These are phyloP conservation scores for Sclerotinia trifoliorum DNA, from an alignment of 2,329 filamentous ascomycete species.

Conservation along the genomic window DNA sequence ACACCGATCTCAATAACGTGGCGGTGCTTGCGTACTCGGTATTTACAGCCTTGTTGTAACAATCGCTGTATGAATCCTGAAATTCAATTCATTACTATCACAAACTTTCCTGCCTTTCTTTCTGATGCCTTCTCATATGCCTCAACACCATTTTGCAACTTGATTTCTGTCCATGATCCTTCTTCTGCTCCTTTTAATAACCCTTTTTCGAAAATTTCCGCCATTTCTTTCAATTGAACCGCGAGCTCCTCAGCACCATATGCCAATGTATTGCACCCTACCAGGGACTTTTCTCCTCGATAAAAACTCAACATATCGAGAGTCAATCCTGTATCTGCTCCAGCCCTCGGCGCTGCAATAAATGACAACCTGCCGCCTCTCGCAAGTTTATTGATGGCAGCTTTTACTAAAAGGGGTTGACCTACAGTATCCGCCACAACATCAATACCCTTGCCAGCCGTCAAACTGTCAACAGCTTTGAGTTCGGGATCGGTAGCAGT, in stretches of 20 bases:
- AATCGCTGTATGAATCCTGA: not conserved
- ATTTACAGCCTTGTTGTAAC: not conserved
- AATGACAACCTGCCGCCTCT: slow-evolving; percentile 31
- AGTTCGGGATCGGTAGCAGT: slow-evolving; percentile 32
- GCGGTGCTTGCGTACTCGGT: too few relatives aligned
- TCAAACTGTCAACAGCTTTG: slow-evolving; percentile 26
- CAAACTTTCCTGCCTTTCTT: slow-evolving; percentile 30
- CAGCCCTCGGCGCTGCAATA: slow-evolving; percentile 32
- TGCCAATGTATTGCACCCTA: slow-evolving; percentile 33
- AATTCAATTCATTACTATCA: slow-evolving; percentile 29
- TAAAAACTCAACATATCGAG: slow-evolving; percentile 36
- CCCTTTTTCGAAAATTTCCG: slow-evolving; percentile 27
- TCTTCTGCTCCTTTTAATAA: slow-evolving; percentile 23
- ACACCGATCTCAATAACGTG: too few relatives aligned
- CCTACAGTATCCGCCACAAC: slow-evolving; percentile 36
- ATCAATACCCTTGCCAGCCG: slow-evolving; percentile 30
- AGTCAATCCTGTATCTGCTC: slow-evolving; percentile 26
- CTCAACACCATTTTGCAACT: slow-evolving; percentile 30
- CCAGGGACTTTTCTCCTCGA: slow-evolving; percentile 29
- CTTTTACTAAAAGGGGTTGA: slow-evolving; percentile 28
- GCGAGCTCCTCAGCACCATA: slow-evolving; percentile 32
- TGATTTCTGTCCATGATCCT: slow-evolving; percentile 29
- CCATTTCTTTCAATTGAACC: slow-evolving; percentile 50
- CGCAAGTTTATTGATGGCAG: slow-evolving; percentile 29
- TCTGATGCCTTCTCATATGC: slow-evolving; percentile 31